Evolutionary conservation across 306 rosid species (phyloP).

Genomic region (Dalbergia cultrata): DNA sequence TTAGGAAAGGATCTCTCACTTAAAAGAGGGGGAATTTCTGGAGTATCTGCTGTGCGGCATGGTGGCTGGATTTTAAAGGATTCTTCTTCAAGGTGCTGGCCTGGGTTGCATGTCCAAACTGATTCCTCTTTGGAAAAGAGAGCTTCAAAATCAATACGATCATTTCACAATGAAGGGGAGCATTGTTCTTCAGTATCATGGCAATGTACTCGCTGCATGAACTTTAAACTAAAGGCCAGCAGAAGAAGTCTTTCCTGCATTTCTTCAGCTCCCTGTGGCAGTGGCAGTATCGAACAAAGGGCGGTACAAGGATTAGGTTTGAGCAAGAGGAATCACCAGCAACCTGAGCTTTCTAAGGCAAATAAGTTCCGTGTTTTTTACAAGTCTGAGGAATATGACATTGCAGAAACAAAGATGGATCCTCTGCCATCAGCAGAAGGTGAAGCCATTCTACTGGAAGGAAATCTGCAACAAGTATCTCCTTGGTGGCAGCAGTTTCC

Average conservation of each 20-base stretch:
- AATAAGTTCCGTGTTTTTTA: constrained; percentile 62
- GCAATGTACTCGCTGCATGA: constrained; percentile 45
- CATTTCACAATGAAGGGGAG: constrained; percentile 37
- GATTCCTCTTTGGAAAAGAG: constrained; percentile 47
- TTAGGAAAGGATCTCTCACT: constrained; percentile 53
- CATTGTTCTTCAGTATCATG: constrained; percentile 32
- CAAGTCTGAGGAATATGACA: constrained; percentile 78
- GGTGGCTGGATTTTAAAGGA: constrained; percentile 46
- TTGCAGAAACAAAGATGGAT: constrained; percentile 61
- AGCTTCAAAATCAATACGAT: constrained; percentile 46
- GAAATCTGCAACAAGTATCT: constrained; percentile 54
- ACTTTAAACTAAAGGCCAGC: constrained; percentile 49
- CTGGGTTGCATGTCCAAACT: constrained; percentile 46
- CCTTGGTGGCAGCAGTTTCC: constrained; percentile 86
- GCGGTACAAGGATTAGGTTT: constrained; percentile 43
- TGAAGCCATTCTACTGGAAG: constrained; percentile 74
- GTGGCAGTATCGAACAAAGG: constrained; percentile 46
- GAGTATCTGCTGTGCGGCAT: constrained; percentile 35
- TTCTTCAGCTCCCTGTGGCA: constrained; percentile 50
- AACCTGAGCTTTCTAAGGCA: constrained; percentile 51
- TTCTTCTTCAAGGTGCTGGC: constrained; percentile 45
- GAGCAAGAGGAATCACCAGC: constrained; percentile 49
- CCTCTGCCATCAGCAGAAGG: constrained; percentile 63
- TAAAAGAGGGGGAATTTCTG: constrained; percentile 51
- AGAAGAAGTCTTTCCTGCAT: constrained; percentile 52